A percentile compares a stretch with the other conserved stretches of the same genome.
These are phyloP conservation scores for Leishmania guyanensis DNA, from an alignment of 208 protist genomes.

Conservation along the genomic window DNA sequence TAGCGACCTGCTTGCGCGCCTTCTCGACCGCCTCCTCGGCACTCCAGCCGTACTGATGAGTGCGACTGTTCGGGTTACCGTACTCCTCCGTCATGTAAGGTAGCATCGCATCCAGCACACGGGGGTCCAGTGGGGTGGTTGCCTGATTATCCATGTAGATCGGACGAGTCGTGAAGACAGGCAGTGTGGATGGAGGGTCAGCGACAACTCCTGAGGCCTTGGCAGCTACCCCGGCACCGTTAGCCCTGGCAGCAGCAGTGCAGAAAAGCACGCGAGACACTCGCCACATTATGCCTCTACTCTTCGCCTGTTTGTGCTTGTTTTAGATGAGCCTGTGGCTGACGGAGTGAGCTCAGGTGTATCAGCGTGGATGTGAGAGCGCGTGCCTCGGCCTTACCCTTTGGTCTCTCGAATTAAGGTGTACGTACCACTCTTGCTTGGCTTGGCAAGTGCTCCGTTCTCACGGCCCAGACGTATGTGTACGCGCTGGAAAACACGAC, in stretches of 20 bases:
- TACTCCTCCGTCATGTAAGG: constrained; percentile 97
- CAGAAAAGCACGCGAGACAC: constrained; percentile 34
- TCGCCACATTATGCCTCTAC: constrained; percentile 42
- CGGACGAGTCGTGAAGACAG: constrained; percentile 38
- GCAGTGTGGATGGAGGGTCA: background rate
- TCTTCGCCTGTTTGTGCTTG: background rate
- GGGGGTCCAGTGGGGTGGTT: constrained; percentile 96
- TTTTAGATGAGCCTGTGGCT: background rate
- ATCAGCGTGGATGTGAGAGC: background rate
- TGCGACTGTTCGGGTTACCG: constrained; percentile 99
- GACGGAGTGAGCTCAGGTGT: background rate
- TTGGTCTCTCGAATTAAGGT: background rate
- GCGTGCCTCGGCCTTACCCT: background rate
- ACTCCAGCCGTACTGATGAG: constrained; percentile 98
- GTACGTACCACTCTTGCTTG: background rate
- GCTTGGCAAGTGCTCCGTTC: background rate
- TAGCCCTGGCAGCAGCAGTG: constrained; percentile 8
- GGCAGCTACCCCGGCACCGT: background rate
- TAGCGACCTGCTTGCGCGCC: constrained; percentile 91
- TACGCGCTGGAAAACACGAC: background rate
- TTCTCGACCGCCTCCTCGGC: constrained; percentile 95
- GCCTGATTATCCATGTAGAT: constrained; percentile 97
- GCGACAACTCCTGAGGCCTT: constrained; percentile 12
- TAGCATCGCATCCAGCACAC: constrained; percentile 99
- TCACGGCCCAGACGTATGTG: background rate